These are phyloP conservation scores for Verruconis gallopava DNA, from an alignment of 2,329 filamentous ascomycete genomes.

Conservation along the genomic window DNA sequence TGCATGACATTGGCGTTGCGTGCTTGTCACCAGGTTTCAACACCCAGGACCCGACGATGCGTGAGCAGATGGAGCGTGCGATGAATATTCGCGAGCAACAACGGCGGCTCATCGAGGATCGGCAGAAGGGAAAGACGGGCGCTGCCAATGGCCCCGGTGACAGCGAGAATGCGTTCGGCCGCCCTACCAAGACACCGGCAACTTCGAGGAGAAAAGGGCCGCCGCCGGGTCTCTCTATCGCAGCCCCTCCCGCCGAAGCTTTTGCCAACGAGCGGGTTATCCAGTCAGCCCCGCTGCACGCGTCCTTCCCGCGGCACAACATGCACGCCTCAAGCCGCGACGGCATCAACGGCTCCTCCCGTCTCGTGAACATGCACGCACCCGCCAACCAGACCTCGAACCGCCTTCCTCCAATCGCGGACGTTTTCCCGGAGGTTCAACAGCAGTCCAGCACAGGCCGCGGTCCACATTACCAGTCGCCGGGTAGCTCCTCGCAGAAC, in stretches of 20 bases:
- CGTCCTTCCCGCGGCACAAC: slow-evolving; percentile 60
- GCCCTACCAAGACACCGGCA: slow-evolving; percentile 52
- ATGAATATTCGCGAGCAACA: slow-evolving; percentile 90
- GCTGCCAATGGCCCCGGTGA: slow-evolving; percentile 17
- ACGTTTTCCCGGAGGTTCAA: slow-evolving; percentile 54
- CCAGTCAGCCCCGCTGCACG: slow-evolving; percentile 86
- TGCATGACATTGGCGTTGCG: slow-evolving; percentile 86
- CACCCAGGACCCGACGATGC: slow-evolving; percentile 92
- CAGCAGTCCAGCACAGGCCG: slow-evolving; percentile 15
- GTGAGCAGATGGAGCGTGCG: slow-evolving; percentile 87
- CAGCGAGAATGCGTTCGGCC: slow-evolving; percentile 28
- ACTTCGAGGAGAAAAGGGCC: slow-evolving; percentile 62
- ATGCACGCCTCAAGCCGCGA: slow-evolving; percentile 47
- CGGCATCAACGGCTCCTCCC: slow-evolving; percentile 37
- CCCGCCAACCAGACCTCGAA: slow-evolving; percentile 83
- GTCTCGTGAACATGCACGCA: slow-evolving; percentile 81
- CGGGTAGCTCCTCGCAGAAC: slow-evolving; percentile 44
- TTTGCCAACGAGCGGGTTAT: slow-evolving; percentile 93
- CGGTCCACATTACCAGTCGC: slow-evolving; percentile 33
- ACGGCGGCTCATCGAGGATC: slow-evolving; percentile 83
- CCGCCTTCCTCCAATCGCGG: slow-evolving; percentile 81
- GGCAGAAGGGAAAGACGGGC: slow-evolving; percentile 48
- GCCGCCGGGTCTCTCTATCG: slow-evolving; percentile 82
- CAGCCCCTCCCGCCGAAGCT: slow-evolving; percentile 82
- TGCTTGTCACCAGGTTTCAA: slow-evolving; percentile 93